Evolutionary conservation across 768 basidiomycete species (phyloP), one percentile per base, ranked within the genome.

Genomic region (Russula foetens): DNA sequence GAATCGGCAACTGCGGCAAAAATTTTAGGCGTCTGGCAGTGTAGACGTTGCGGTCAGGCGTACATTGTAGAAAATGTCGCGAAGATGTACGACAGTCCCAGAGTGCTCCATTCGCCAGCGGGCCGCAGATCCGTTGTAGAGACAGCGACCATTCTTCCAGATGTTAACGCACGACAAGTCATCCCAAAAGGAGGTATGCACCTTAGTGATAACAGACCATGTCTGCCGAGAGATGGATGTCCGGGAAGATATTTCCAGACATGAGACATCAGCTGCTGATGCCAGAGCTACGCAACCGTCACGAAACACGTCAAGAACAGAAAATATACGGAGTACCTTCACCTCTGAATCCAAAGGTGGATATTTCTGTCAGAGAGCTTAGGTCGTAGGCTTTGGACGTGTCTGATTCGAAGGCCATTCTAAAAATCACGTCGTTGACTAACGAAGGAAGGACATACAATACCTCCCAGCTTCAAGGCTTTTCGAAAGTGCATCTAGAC

Each of bases 1-100:
- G 85, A 63, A 94, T 82, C 35, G 92, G 92, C 45, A 93, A 80
- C 92, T 93, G 66, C 39, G n/a, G 51, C 29, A 43, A 44, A 41
- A 41, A 8, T 31, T 54, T 46, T 43, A 48, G 46, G 41, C 7
- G 38, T 31, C 52, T 35, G 56, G 19, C 31, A 47, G 48, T 49
- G 19, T 45, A 41, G 59, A 53, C 24, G 31, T 48, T 21, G 57
- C 21, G 23, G 43, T 56, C 43, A 31, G 19, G 75, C 83, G 46
- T 62, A 92, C 92, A 68, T 90, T 93, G 69, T 88, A 90, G 70
- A 97, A 99, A 3, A 90, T 85, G 71, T 98, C 96, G 23, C 90
- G 84, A 46, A 97, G 77, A 66, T 82, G 85, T 44, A 96, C 86
- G 12, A 81, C 84, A 7, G 95, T 97, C 3, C 96, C 96, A 2